Conservation (phyloP, 768 basidiomycete species). For the Termitomyces sp. region DNA sequence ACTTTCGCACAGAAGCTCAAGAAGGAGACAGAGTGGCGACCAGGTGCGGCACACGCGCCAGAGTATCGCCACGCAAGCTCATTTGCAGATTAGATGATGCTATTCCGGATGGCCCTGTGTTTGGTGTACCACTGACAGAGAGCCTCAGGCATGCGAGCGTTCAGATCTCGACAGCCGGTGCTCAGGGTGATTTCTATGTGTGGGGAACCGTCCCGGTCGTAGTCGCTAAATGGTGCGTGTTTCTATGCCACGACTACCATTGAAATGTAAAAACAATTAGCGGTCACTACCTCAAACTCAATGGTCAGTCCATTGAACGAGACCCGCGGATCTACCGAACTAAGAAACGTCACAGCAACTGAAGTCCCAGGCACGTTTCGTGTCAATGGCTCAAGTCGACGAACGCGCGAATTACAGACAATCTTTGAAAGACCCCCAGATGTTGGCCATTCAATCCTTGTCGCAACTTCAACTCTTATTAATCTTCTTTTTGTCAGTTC, state of each 20-base stretch:
- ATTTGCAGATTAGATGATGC: conserved; percentile 5
- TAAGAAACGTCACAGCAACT: conserved; percentile 49
- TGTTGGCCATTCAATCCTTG: conserved; percentile 36
- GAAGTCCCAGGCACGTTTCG: conserved; percentile 93
- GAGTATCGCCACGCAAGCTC: not conserved
- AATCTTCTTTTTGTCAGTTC: conserved; percentile 47
- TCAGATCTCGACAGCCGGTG: conserved; percentile 87
- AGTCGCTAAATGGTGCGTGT: conserved; percentile 89
- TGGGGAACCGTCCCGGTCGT: conserved; percentile 97
- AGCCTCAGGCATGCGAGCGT: conserved; percentile 85
- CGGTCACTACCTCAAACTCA: conserved; percentile 92
- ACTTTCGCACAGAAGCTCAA: conserved; percentile 58
- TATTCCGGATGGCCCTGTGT: conserved; percentile 41
- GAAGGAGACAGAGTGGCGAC: conserved; percentile 42
- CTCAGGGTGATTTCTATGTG: conserved; percentile 78
- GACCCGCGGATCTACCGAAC: not conserved
- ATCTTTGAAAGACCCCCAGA: conserved; percentile 86
- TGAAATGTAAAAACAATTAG: conserved; percentile 32
- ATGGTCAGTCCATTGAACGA: conserved; percentile 45
- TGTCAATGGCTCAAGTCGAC: conserved; percentile 90
- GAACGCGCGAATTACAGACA: conserved; percentile 93
- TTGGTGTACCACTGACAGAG: conserved; percentile 81
- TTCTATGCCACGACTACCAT: conserved; percentile 12
- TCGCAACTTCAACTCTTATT: not conserved
- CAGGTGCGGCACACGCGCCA: conserved; percentile 27